Conservation (phyloP, 164 flowering plant species). For the Litsea cubeba region DNA sequence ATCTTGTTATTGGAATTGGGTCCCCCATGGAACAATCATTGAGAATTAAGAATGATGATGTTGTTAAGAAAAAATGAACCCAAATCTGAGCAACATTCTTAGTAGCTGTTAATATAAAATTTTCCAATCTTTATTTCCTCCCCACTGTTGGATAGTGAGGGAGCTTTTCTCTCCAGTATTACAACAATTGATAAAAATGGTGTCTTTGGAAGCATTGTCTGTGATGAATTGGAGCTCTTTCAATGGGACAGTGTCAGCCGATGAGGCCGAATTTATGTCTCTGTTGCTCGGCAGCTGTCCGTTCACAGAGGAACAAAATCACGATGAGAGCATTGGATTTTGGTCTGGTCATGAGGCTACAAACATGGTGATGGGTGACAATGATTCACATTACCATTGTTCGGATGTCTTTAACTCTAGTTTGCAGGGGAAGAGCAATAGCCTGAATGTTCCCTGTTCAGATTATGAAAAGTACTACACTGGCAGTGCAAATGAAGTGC, state of each 20-base stretch:
- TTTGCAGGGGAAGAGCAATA: slow-evolving; percentile 23
- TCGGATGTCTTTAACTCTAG: slow-evolving; percentile 19
- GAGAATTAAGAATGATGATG: slow-evolving; percentile 12
- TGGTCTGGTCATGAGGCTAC: slow-evolving; percentile 24
- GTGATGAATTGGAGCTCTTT: slow-evolving; percentile 48
- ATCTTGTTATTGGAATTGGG: slow-evolving; percentile 8
- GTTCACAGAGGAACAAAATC: slow-evolving; percentile 16
- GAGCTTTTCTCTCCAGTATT: slow-evolving; percentile 6
- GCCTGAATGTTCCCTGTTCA: slow-evolving; percentile 15
- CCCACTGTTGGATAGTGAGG: neutral
- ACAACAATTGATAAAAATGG: slow-evolving; percentile 32
- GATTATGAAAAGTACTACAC: slow-evolving; percentile 24
- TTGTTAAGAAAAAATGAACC: slow-evolving; percentile 16
- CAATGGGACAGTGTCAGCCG: slow-evolving; percentile 33
- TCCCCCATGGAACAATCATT: slow-evolving; percentile 5
- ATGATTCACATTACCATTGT: slow-evolving; percentile 19
- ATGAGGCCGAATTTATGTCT: slow-evolving; percentile 73
- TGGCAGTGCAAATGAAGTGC: slow-evolving; percentile 17
- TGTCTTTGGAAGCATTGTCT: slow-evolving; percentile 34
- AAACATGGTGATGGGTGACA: slow-evolving; percentile 15
- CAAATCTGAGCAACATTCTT: slow-evolving; percentile 29
- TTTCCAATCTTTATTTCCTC: neutral
- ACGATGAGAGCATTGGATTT: slow-evolving; percentile 17
- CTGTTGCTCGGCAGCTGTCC: slow-evolving; percentile 42
- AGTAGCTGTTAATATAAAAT: slow-evolving; percentile 26